phyloP scores from a whole-genome alignment of 352 stramenopile species.

The Phytophthora quininea region DNA sequence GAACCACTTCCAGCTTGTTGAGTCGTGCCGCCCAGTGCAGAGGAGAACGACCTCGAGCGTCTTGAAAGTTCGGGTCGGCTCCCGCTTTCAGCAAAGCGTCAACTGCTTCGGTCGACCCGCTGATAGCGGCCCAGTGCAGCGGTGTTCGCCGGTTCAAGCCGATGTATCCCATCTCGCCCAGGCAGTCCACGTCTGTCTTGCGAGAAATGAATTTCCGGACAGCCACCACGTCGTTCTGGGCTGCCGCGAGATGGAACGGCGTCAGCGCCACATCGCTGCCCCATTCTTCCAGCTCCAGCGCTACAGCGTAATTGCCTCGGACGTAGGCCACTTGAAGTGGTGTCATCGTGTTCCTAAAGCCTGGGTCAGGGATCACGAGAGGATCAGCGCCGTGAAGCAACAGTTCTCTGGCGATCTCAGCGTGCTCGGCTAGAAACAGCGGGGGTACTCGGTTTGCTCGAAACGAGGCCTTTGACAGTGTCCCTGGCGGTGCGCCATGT shows the following conservation, averaged over 20 bases:
- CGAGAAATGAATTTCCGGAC: slow-evolving; percentile 62
- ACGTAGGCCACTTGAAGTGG: slow-evolving; percentile 74
- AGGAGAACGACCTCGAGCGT: slow-evolving; percentile 57
- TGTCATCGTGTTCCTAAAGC: slow-evolving; percentile 79
- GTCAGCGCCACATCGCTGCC: slow-evolving; percentile 76
- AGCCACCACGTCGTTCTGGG: slow-evolving; percentile 46
- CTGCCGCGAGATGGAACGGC: slow-evolving; percentile 65
- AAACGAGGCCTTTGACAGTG: slow-evolving; percentile 45
- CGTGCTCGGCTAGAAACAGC: slow-evolving; percentile 69
- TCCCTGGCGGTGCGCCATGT: slow-evolving; percentile 44
- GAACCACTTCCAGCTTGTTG: slow-evolving; percentile 59
- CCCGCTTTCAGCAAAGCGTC: slow-evolving; percentile 57
- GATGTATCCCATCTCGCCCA: slow-evolving; percentile 74
- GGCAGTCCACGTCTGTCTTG: slow-evolving; percentile 54
- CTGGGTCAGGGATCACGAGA: slow-evolving; percentile 63
- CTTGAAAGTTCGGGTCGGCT: slow-evolving; percentile 72
- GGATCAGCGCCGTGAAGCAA: slow-evolving; percentile 59
- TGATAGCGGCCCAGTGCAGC: slow-evolving; percentile 75
- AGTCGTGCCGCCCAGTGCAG: slow-evolving; percentile 71
- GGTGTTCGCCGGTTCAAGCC: slow-evolving; percentile 73
- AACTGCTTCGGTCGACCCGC: slow-evolving; percentile 48
- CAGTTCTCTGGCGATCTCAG: slow-evolving; percentile 56
- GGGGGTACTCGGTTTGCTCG: slow-evolving; percentile 64
- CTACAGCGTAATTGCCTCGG: slow-evolving; percentile 68
- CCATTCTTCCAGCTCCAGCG: slow-evolving; percentile 71